Evolutionary conservation across 495 filamentous ascomycete genomes (phyloP), one percentile per base, ranked within the genome.

Genomic region (Penicillium lividum): DNA sequence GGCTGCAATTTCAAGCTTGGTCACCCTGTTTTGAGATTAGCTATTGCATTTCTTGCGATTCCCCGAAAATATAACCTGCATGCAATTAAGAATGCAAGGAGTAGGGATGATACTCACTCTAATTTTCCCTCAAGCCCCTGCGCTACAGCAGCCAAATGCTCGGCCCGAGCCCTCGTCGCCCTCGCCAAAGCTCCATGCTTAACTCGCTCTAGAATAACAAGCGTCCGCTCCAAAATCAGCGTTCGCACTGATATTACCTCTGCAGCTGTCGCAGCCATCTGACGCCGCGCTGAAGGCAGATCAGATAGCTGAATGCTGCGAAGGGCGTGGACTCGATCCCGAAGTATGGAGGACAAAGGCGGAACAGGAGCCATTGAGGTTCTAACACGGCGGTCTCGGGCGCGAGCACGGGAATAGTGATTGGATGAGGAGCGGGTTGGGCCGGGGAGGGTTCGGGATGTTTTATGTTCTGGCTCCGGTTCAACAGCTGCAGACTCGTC

Each of bases 131-230:
- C 73, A 5, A 85, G 65, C 18, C 81, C 78, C 38, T 78, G 69
- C 7, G 87, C 86, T 34, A 82, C 79, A n/a, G 81, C 73, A 40
- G 83, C 81, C 31, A 91, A 73, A 51, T 82, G 82, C 54, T 84
- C 83, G 2, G 80, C 77, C 60, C 78, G 76, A 0, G 83, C 77
- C 57, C 76, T 81, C 15, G 77, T 76, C 51, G 73, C 73, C 6
- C 87, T 76, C 7, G 88, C 81, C 3, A 90, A 61, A 4, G 80
- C 70, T 40, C 89, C 89, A 72, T 92, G 87, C 62, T 89, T 89
- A 8, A 73, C 78, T 47, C 80, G 76, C 62, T 88, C 85, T 6
- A 88, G 70, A 11, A 73, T 59, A 7, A 73, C 62, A 30, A 80
- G 69, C 22, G 68, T 72, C n/a, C 71, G 68, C 64, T 80, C 77